Evolutionary conservation across 2,329 filamentous ascomycete species (phyloP).

Genomic region (Cordyceps farinosa): DNA sequence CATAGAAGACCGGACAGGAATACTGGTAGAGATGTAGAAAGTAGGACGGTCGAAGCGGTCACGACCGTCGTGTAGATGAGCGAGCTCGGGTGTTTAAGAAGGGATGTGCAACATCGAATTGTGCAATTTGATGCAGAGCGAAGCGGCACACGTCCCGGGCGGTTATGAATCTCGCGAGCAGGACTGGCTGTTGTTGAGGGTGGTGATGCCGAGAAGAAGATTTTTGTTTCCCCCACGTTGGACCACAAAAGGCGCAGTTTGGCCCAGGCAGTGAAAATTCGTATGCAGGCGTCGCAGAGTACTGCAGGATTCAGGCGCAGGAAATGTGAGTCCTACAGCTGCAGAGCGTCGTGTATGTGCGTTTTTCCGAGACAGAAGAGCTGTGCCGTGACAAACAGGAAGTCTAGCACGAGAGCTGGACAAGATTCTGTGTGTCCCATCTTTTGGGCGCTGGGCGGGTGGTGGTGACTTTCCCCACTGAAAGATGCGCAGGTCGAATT

Average conservation of each 20-base stretch:
- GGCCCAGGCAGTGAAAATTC: neutral
- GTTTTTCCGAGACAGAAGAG: neutral
- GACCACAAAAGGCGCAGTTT: slow-evolving; percentile 12
- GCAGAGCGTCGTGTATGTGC: neutral
- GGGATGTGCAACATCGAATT: slow-evolving; percentile 1
- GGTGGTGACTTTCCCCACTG: slow-evolving; percentile 2
- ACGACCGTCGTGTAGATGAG: slow-evolving; percentile 25
- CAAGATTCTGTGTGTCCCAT: neutral
- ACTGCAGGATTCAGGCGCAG: neutral
- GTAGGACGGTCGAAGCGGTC: slow-evolving; percentile 22
- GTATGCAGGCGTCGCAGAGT: neutral
- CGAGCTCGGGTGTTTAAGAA: slow-evolving; percentile 18
- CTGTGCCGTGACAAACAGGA: neutral
- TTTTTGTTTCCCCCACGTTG: slow-evolving; percentile 2
- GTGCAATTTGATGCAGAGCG: neutral
- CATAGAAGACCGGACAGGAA: slow-evolving; percentile 62
- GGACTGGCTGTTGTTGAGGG: neutral
- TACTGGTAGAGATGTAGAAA: slow-evolving; percentile 21
- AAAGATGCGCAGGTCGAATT: neutral
- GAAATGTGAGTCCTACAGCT: neutral
- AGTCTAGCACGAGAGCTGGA: slow-evolving; percentile 4
- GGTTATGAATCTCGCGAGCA: neutral
- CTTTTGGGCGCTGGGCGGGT: neutral
- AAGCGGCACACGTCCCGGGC: neutral
- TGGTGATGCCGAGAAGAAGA: neutral